Evolutionary conservation across 768 basidiomycete genomes (phyloP).

Genomic region (Galerina marginata): DNA sequence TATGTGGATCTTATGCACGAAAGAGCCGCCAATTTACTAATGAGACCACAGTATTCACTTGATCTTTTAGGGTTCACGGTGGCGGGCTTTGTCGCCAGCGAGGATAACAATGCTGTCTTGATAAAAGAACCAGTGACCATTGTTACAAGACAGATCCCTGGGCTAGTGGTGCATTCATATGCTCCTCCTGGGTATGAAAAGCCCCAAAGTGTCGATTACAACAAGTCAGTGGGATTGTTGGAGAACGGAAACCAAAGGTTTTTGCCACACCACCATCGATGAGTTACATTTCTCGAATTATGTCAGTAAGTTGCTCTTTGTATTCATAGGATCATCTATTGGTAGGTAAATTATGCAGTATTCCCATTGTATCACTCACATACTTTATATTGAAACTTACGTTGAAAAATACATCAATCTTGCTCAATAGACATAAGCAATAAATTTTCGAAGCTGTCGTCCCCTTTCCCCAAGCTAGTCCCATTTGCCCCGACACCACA

Average conservation of each 20-base stretch:
- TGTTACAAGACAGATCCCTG: constrained; percentile 42
- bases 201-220: constrained; percentile 51
- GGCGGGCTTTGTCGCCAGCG: constrained; percentile 42
- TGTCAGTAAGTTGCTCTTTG: neutral
- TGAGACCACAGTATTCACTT: constrained; percentile 46
- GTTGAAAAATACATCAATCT: constrained; percentile 4
- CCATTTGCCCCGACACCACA: constrained; percentile 59
- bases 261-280: constrained; percentile 18
- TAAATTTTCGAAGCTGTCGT: constrained; percentile 76
- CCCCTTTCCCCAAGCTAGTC: constrained; percentile 49
- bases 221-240: constrained; percentile 53
- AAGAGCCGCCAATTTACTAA: neutral
- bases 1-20: constrained; percentile 31
- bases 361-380: neutral
- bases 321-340: neutral
- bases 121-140: constrained; percentile 47
- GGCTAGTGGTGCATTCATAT: constrained; percentile 46
- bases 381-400: neutral
- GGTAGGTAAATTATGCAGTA: neutral
- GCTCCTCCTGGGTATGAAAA: constrained; percentile 59
- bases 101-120: constrained; percentile 24
- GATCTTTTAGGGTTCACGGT: constrained; percentile 48
- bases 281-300: neutral
- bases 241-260: constrained; percentile 65
- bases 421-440: constrained; percentile 51